Evolutionary conservation across 495 filamentous ascomycete genomes (phyloP).

Genomic region (Aspergillus affinis): DNA sequence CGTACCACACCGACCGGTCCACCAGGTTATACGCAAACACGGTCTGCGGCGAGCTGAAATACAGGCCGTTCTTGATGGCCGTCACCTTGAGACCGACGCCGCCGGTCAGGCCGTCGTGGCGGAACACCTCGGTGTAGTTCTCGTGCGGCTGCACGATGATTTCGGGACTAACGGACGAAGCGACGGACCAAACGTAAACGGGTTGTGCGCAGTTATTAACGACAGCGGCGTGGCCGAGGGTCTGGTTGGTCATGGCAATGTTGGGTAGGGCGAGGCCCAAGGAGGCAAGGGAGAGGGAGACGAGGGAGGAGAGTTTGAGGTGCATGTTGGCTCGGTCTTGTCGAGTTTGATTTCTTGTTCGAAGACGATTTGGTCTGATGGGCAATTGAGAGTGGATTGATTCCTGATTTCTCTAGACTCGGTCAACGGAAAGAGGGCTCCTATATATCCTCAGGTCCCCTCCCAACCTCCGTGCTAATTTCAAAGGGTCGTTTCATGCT

Average conservation of each 20-base stretch:
- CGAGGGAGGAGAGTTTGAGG: slow-evolving; percentile 13
- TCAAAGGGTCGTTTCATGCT: neutral
- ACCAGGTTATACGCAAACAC: slow-evolving; percentile 56
- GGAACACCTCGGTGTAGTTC: slow-evolving; percentile 43
- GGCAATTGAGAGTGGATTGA: neutral
- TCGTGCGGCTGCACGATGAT: slow-evolving; percentile 22
- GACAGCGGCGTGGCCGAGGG: slow-evolving; percentile 48
- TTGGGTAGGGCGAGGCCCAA: slow-evolving; percentile 3
- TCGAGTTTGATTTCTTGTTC: neutral
- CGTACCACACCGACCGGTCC: slow-evolving; percentile 52
- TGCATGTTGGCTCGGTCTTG: slow-evolving; percentile 12
- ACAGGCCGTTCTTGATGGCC: slow-evolving; percentile 45
- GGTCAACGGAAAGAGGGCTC: neutral
- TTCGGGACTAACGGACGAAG: slow-evolving; percentile 31
- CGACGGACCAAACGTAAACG: slow-evolving; percentile 59
- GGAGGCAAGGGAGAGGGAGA: slow-evolving; percentile 13
- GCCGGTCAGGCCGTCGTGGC: slow-evolving; percentile 44
- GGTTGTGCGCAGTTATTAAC: slow-evolving; percentile 47
- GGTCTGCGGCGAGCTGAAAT: slow-evolving; percentile 47
- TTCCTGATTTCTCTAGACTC: neutral
- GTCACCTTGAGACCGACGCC: slow-evolving; percentile 59
- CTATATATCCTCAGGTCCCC: neutral
- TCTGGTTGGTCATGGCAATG: slow-evolving; percentile 9
- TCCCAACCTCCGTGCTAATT: neutral
- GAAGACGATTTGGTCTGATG: neutral